Base-by-base conservation (phyloP, 2,329 filamentous ascomycete species). In the Xylariaceae sp. region DNA sequence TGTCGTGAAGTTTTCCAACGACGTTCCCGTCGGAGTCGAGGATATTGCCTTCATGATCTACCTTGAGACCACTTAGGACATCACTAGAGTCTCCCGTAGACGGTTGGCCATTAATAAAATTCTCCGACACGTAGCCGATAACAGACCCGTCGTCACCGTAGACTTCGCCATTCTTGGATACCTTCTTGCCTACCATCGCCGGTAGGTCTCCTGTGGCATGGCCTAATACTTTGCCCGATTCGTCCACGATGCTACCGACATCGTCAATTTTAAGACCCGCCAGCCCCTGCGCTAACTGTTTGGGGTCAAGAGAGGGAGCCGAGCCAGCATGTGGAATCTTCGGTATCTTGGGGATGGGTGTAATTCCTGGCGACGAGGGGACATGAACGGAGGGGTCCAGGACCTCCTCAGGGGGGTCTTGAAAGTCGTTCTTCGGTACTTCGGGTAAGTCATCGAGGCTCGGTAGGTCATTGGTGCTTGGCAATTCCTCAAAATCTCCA, bases 141-240 rank as follows among this genome's bases (percentile, higher is more conserved):
- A 79, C 67, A 57, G 76, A 74, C 5, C 75, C 77, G 41, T 71
- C 67, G 30, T 77, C 73, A n/a, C 73, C 75, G 44, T 78, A 72
- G 39, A 83, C 71, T 62, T 82, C 76, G 13, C 81, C 81, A 17
- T 73, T 72, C 2, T 73, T 69, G 7, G 75, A 71, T 1, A 83
- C 77, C 49, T 73, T 74, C 47, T 76, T 73, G 37, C 81, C 81
- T 4, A 83, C 74, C 77, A 83, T 82, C 51, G 79, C 77, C 3
- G 81, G 81, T 23, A 84, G 72, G 66, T 83, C 81, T 5, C 81
- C 81, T 4, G 77, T 78, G 4, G 77, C 80, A 48, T 79, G 77
- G 39, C 80, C 81, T 2, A 83, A 74, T 2, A 82, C 78, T 41
- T 75, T 77, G 6, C 79, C 80, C 11, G 79, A 73, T 60, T 74